These are phyloP conservation scores for Pestalotiopsis sp. DNA, from an alignment of 2,329 filamentous ascomycete species.

Conservation along the genomic window DNA sequence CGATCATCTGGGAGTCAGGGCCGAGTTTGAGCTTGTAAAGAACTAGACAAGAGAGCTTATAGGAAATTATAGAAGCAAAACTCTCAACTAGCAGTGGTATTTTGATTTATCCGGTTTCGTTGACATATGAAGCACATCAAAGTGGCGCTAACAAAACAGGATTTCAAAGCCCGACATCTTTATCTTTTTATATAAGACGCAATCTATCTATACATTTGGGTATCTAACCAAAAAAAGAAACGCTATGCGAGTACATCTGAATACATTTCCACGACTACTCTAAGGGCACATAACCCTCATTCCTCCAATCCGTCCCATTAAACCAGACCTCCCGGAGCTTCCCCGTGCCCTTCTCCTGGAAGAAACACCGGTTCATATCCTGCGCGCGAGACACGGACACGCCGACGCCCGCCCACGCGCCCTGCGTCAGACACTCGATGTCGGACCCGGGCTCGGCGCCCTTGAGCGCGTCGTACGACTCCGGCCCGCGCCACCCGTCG, in stretches of 20 bases:
- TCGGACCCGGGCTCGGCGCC: slow-evolving; percentile 22
- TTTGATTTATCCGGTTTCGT: too few relatives aligned
- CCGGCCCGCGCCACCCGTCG: slow-evolving; percentile 24
- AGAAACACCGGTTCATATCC: slow-evolving; percentile 29
- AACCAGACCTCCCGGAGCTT: slow-evolving; percentile 27
- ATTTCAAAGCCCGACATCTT: too few relatives aligned
- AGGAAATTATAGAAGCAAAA: too few relatives aligned
- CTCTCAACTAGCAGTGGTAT: too few relatives aligned
- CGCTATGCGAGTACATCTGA: too few relatives aligned
- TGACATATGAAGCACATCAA: too few relatives aligned
- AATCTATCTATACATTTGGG: too few relatives aligned
- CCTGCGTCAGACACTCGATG: slow-evolving; percentile 25
- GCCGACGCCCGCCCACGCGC: slow-evolving; percentile 14
- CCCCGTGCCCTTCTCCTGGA: slow-evolving; percentile 18
- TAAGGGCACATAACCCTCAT: slow-evolving; percentile 20
- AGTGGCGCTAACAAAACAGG: too few relatives aligned
- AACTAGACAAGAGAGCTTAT: background rate
- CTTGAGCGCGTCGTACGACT: slow-evolving; percentile 22
- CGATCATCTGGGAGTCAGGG: slow-evolving; percentile 50
- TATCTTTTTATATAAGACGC: too few relatives aligned
- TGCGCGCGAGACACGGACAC: slow-evolving; percentile 22
- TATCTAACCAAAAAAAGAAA: too few relatives aligned
- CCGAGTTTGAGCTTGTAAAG: slow-evolving; percentile 21
- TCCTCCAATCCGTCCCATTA: slow-evolving; percentile 22
- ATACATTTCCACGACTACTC: background rate